Conservation (phyloP, 805 yeast species). For the Pichia cephalocereana region DNA sequence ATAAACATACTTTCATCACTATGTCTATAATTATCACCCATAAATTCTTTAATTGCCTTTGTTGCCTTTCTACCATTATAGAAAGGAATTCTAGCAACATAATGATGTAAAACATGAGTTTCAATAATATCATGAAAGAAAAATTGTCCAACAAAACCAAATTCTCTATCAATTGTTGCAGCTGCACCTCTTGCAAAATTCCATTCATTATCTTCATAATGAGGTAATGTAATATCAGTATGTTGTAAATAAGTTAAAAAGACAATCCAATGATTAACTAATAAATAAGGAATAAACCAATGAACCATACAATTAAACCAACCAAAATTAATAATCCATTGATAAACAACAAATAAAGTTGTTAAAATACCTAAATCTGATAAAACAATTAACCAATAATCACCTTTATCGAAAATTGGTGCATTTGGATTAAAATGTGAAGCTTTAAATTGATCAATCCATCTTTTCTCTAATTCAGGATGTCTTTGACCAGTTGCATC, state of each 20-base stretch:
- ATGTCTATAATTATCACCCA: constrained; percentile 43
- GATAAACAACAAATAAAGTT: constrained; percentile 37
- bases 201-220: constrained; percentile 48
- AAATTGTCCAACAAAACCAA: constrained; percentile 48
- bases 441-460: constrained; percentile 30
- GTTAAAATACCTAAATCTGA: constrained; percentile 47
- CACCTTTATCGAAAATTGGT: constrained; percentile 44
- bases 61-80: constrained; percentile 47
- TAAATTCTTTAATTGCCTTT: constrained; percentile 40
- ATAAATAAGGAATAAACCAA: constrained; percentile 51
- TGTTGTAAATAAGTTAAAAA: constrained; percentile 56
- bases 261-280: constrained; percentile 59
- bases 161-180: constrained; percentile 54
- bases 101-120: constrained; percentile 50
- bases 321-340: constrained; percentile 42
- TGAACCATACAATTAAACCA: constrained; percentile 40
- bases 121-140: constrained; percentile 52
- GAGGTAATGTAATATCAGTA: constrained; percentile 52
- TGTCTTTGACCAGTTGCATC: constrained; percentile 51
- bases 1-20: constrained; percentile 49
- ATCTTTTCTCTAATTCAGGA: constrained; percentile 24
- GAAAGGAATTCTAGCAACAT: constrained; percentile 46
- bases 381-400: constrained; percentile 45
- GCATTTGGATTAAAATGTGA: constrained; percentile 49
- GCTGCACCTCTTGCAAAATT: constrained; percentile 61